Percentiles rank a stretch among this genome's conserved stretches.
These are phyloP conservation scores for Fusarium sp. DNA, from an alignment of 2,329 filamentous ascomycete species.

Conservation along the genomic window DNA sequence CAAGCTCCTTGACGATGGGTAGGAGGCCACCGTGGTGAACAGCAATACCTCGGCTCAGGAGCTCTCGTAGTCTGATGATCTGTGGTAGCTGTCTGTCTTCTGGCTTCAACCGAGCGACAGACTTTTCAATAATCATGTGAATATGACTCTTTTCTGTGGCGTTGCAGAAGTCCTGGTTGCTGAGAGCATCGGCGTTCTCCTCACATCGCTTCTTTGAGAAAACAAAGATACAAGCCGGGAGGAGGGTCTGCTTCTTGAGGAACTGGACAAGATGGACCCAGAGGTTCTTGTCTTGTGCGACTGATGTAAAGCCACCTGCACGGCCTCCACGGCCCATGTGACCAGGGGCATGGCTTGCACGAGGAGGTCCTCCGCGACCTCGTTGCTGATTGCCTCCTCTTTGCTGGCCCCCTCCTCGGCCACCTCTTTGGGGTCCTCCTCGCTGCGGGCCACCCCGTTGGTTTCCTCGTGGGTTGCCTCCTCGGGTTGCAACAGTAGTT, in stretches of 20 bases:
- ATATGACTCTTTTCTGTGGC: conserved; percentile 95
- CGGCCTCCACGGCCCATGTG: conserved; percentile 92
- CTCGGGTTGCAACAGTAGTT: conserved; percentile 50
- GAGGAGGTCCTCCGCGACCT: conserved; percentile 63
- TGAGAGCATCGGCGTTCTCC: conserved; percentile 94
- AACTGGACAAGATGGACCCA: conserved; percentile 97
- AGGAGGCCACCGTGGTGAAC: conserved; percentile 95
- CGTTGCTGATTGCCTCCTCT: conserved; percentile 62
- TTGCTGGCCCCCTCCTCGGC: conserved; percentile 62
- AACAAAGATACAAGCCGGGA: conserved; percentile 96
- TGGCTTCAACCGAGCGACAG: conserved; percentile 87
- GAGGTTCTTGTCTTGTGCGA: conserved; percentile 93
- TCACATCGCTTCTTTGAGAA: conserved; percentile 99
- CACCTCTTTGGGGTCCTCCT: conserved; percentile 57
- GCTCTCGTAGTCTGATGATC: conserved; percentile 86
- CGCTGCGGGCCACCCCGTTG: conserved; percentile 50
- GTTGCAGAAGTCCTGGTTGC: conserved; percentile 94
- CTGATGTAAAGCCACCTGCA: conserved; percentile 86
- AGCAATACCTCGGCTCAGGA: conserved; percentile 88
- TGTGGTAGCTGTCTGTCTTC: conserved; percentile 94
- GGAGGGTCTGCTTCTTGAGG: conserved; percentile 84
- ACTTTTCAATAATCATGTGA: conserved; percentile 97
- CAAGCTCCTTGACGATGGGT: conserved; percentile 97
- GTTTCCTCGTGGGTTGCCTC: conserved; percentile 52
- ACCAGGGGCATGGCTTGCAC: conserved; percentile 74